These are phyloP conservation scores for Diutina pseudorugosa DNA, from an alignment of 1,139 yeast species.

Conservation along the genomic window DNA sequence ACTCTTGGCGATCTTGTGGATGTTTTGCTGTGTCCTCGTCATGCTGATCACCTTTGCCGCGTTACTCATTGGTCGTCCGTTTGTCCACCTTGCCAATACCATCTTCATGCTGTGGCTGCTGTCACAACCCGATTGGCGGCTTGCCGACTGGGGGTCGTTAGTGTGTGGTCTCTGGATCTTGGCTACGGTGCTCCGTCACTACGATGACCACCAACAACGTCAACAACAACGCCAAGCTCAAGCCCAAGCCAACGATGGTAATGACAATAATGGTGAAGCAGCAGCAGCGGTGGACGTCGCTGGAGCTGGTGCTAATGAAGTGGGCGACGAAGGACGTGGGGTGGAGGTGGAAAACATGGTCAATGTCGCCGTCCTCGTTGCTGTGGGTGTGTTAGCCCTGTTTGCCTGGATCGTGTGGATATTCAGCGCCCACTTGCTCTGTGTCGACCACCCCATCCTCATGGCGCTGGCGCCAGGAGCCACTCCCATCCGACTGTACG, in stretches of 20 bases:
- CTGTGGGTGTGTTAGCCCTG: neutral
- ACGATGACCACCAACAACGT: slow-evolving; percentile 7
- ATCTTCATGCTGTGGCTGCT: neutral
- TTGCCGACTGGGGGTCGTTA: slow-evolving; percentile 16
- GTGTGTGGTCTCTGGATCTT: slow-evolving; percentile 13
- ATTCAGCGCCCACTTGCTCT: slow-evolving; percentile 13
- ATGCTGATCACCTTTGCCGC: slow-evolving; percentile 20
- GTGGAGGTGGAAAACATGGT: neutral
- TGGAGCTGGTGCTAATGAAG: neutral
- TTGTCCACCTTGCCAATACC: slow-evolving; percentile 10
- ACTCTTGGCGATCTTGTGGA: slow-evolving; percentile 55
- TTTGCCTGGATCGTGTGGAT: slow-evolving; percentile 14
- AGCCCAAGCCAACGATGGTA: neutral
- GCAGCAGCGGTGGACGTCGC: neutral
- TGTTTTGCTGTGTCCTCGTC: slow-evolving; percentile 46
- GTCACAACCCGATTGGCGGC: slow-evolving; percentile 2
- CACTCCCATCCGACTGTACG: slow-evolving; percentile 7
- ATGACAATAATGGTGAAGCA: too few species aligned
- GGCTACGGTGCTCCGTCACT: slow-evolving; percentile 10
- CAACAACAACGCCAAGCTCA: neutral
- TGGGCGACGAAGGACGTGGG: neutral
- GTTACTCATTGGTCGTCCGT: slow-evolving; percentile 30
- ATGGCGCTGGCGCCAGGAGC: slow-evolving; percentile 7
- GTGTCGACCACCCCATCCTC: slow-evolving; percentile 16
- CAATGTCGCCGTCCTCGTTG: neutral